A percentile compares a stretch with the other conserved stretches of the same genome.
phyloP scores from a whole-genome alignment of 345 rosid species.

The Triadica sebifera region DNA sequence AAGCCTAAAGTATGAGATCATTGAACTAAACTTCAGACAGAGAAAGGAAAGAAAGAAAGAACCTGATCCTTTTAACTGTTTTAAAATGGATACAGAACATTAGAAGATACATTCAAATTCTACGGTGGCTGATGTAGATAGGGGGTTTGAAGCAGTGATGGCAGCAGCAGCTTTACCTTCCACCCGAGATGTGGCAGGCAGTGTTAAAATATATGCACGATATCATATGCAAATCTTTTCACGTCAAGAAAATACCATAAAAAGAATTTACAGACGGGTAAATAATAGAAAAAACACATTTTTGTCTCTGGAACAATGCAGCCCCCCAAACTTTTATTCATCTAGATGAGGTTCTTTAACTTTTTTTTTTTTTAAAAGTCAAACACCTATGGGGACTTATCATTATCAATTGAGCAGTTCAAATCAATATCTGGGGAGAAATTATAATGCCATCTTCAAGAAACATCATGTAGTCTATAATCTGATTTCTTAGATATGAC shows the following conservation, averaged over 20 bases:
- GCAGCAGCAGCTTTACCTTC: constrained; percentile 5
- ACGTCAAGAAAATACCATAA: constrained; percentile 45
- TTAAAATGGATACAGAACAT: neutral
- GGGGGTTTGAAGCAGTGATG: neutral
- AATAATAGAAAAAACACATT: neutral
- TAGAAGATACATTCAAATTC: neutral
- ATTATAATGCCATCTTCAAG: neutral
- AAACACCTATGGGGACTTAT: neutral
- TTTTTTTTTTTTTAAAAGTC: too few relatives aligned
- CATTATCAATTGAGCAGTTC: neutral
- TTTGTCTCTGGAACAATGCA: too few relatives aligned
- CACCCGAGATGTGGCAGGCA: neutral
- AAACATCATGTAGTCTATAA: neutral
- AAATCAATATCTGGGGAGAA: too few relatives aligned
- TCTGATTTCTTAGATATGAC: constrained; percentile 2
- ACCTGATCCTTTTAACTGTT: neutral
- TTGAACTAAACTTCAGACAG: neutral
- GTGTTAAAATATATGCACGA: constrained; percentile 87
- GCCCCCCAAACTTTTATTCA: too few relatives aligned
- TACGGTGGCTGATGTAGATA: neutral
- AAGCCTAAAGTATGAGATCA: neutral
- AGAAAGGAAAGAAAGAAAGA: neutral
- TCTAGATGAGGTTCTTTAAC: neutral
- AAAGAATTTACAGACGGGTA: neutral
- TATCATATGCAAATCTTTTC: constrained; percentile 86